These are phyloP conservation scores for Bisporella sp. DNA, from an alignment of 2,329 filamentous ascomycete genomes.

Conservation along the genomic window DNA sequence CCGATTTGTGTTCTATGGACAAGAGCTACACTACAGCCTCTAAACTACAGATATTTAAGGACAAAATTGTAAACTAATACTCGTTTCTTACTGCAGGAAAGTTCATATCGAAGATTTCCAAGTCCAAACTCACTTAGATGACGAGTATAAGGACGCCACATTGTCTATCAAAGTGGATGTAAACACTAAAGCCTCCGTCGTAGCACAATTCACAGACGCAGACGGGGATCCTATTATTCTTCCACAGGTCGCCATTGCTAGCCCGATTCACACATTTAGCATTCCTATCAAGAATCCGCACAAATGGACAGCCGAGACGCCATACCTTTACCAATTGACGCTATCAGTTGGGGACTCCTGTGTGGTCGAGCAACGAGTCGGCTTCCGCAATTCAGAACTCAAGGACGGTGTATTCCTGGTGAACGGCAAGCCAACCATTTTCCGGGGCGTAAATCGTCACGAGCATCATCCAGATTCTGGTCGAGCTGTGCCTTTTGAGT, in stretches of 20 bases:
- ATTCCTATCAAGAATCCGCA: slow-evolving; percentile 40
- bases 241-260: slow-evolving; percentile 6
- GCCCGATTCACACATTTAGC: slow-evolving; percentile 6
- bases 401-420: slow-evolving; percentile 38
- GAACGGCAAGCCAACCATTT: background rate
- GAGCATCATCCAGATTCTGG: slow-evolving; percentile 59
- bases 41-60: no score
- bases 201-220: slow-evolving; percentile 36
- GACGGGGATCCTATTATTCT: slow-evolving; percentile 32
- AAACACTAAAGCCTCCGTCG: slow-evolving; percentile 26
- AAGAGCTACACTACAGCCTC: no score
- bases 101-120: slow-evolving; percentile 42
- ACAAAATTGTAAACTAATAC: no score
- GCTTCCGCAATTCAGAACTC: slow-evolving; percentile 46
- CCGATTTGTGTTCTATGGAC: no score
- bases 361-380: slow-evolving; percentile 36
- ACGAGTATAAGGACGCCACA: slow-evolving; percentile 40
- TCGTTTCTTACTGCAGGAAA: slow-evolving; percentile 6
- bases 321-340: slow-evolving; percentile 49
- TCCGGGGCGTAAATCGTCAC: slow-evolving; percentile 35
- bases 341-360: slow-evolving; percentile 28
- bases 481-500: slow-evolving; percentile 44
- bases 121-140: slow-evolving; percentile 46
- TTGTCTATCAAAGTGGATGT: slow-evolving; percentile 43
- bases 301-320: slow-evolving; percentile 66